Base-by-base conservation (phyloP, 768 basidiomycete species). In the Agaricus subrufescens region DNA sequence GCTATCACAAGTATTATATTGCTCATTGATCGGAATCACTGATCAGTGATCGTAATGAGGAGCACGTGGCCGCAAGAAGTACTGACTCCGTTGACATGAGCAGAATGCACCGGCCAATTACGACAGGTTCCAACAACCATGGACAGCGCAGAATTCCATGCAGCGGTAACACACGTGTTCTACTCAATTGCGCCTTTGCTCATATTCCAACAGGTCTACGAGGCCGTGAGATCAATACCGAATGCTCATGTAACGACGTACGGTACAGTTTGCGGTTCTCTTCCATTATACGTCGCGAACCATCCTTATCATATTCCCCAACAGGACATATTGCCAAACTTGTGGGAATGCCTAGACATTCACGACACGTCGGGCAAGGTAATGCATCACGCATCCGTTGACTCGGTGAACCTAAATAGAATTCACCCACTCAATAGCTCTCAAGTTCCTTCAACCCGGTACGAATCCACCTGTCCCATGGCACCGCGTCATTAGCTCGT, bases 321-420 rank as follows among this genome's bases (percentile, higher is more conserved):
- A 27, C 34, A 92, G 89, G 87, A 2, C 88, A 91, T 64, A 80
- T 93, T 53, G 89, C 91, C 6, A 90, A 85, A 62, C 73, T 93
- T 25, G 77, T 89, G 53, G 88, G 88, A 15, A 89, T 87, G 86
- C 91, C 90, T 0, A 76, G 75, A 26, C 81, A 93, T 69, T 82
- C 91, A 3, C 78, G 91, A 46, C 89, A 89, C 61, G 90, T 93
- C 27, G 91, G 91, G 4, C 88, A 91, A 76, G 90, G 91, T 87
- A 58, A 51, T 72, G 50, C 14, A 47, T 38, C 12, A 19, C 27
- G 27, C 23, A 26, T 23, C 44, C 46, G 10, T 48, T 23, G 42
- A n/a, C 5, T 19, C 19, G 19, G 19, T 19, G 19, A 19, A 19
- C 19, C 19, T 19, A 19, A 38, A 6, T 42, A 19, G 15, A 30